Base-by-base conservation (phyloP, 495 filamentous ascomycete genomes). In the Viridothelium virens region DNA sequence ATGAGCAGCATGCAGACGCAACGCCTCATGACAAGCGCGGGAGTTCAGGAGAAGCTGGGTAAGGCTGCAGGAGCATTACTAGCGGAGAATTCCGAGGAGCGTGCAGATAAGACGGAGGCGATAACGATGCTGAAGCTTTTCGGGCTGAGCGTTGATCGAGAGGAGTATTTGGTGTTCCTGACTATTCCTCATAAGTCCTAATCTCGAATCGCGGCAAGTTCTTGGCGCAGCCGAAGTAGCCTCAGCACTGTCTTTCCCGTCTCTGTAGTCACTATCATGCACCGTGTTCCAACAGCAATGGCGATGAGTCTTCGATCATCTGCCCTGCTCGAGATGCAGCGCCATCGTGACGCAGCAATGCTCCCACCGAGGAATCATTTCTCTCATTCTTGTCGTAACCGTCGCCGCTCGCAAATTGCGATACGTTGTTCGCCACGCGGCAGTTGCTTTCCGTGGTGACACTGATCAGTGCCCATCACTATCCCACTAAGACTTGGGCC, bases 401-500 rank as follows among this genome's bases (percentile, higher is more conserved):
- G 31, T 11, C 18, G 18, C 4, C 33, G 53, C 53, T 59, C 36
- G 53, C 53, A 31, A 59, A 59, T 59, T 36, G 36, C 7, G 53
- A 33, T 36, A 7, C 53, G 53, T 59, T 31, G 25, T 10, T 59
- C 36, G 53, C 53, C 53, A 59, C 53, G 53, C 53, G 53, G 53
- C 53, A 59, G 18, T 36, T 59, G 53, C 53, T 59, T 59, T 5
- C 53, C 53, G 53, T 59, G 31, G 53, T 59, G 53, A 59, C 53
- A 59, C 25, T 59, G 53, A 59, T 36, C 53, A 14, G 5, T 59
- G 53, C 53, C 48, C 53, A 59, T 59, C 53, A 34, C 53, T 4
- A 59, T 10, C 25, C 53, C 53, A 36, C 53, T 59, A 59, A 18
- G 5, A 59, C n/a, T 34, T 59, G 11, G 31, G 25, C 53, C 53